These are phyloP conservation scores for Pseudoneurospora amorphoporcata DNA, from an alignment of 495 filamentous ascomycete genomes.

Conservation along the genomic window DNA sequence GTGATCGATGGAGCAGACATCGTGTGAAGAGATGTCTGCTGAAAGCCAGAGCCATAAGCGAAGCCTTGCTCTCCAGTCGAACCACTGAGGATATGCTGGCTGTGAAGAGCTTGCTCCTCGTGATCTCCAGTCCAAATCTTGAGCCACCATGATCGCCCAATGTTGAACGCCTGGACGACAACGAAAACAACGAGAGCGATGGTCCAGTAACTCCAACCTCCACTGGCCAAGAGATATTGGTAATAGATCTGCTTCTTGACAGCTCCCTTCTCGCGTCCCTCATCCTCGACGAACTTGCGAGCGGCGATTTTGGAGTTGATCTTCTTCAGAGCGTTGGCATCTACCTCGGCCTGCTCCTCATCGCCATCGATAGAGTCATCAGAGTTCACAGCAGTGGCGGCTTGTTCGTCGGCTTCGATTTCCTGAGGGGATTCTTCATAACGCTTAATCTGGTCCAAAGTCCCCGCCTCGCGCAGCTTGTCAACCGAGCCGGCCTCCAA, in stretches of 20 bases:
- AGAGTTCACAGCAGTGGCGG: constrained; percentile 37
- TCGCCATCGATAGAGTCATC: constrained; percentile 20
- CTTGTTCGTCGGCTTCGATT: constrained; percentile 33
- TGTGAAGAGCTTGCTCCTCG: constrained; percentile 15
- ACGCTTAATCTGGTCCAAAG: constrained; percentile 48
- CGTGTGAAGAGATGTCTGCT: constrained; percentile 26
- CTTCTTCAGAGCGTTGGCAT: constrained; percentile 32
- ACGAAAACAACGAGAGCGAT: constrained; percentile 43
- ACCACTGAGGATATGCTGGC: constrained; percentile 7
- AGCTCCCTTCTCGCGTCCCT: constrained; percentile 54
- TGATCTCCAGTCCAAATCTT: constrained; percentile 52
- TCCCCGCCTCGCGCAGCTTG: constrained; percentile 45
- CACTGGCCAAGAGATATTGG: constrained; percentile 54
- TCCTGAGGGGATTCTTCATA: constrained; percentile 38
- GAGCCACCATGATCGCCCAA: constrained; percentile 58
- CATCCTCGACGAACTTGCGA: constrained; percentile 65
- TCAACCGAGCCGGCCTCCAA: constrained; percentile 49
- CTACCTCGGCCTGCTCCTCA: constrained; percentile 14
- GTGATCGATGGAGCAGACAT: constrained; percentile 14
- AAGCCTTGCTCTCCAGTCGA: constrained; percentile 17
- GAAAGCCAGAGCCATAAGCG: constrained; percentile 25
- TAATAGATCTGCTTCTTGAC: constrained; percentile 53
- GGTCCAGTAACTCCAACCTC: constrained; percentile 53
- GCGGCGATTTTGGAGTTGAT: constrained; percentile 28
- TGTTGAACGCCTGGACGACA: constrained; percentile 36